A percentile compares a stretch with the other conserved stretches of the same genome.
phyloP scores from a whole-genome alignment of 441 rosid genomes.

The Eutrema salsugineum region DNA sequence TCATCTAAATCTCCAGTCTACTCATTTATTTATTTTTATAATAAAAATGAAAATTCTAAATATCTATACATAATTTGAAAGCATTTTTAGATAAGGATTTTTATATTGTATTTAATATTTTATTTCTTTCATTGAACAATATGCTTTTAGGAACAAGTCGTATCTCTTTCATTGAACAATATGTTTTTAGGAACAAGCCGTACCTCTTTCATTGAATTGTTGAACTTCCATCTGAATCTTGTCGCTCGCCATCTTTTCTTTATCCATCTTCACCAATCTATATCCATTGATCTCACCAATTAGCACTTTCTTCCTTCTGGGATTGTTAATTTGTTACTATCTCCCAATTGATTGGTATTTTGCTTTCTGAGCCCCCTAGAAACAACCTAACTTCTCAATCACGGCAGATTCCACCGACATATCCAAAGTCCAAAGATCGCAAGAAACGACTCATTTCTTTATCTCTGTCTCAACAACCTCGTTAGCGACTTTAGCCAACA shows the following conservation, averaged over 20 bases:
- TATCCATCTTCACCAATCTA: background rate
- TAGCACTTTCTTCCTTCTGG: conserved; percentile 9
- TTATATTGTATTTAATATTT: too few species aligned
- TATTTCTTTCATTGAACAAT: too few species aligned
- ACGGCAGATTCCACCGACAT: background rate
- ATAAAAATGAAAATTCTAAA: too few species aligned
- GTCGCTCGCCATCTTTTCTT: background rate
- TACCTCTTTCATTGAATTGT: background rate
- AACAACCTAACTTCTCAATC: background rate
- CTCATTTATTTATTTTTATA: too few species aligned
- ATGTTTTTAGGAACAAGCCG: too few species aligned
- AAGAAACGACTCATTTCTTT: background rate
- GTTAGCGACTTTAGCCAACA: background rate
- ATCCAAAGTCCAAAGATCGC: background rate
- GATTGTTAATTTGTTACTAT: background rate
- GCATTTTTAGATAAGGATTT: too few species aligned
- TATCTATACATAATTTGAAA: too few species aligned
- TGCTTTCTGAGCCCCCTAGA: background rate
- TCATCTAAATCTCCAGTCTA: too few species aligned
- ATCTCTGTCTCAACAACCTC: background rate
- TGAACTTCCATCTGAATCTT: background rate
- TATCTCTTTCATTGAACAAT: too few species aligned
- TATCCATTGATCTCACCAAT: conserved; percentile 1
- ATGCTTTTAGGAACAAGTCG: too few species aligned
- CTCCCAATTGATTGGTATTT: conserved; percentile 3